Evolutionary conservation across 2,329 filamentous ascomycete species (phyloP), one percentile per base, ranked within the genome.

Genomic region (Fusarium pseudograminearum): DNA sequence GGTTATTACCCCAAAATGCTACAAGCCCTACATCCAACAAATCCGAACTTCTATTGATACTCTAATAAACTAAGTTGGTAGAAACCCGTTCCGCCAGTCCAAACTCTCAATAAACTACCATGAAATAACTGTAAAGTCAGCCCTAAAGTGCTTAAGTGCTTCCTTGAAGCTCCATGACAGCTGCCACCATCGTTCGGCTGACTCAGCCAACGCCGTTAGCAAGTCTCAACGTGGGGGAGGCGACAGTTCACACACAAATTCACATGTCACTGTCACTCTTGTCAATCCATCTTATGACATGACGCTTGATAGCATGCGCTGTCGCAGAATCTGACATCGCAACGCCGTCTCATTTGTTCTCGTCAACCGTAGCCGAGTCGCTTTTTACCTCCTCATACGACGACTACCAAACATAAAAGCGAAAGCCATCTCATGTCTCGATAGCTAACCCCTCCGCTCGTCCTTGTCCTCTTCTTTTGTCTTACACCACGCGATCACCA

Each of bases 211-310:
- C 45, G 41, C 33, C 36, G 28, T 57, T 47, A 30, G 15, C 12
- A 47, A 59, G 33, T 54, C 51, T 26, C 22, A 66, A 63, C 57
- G 64, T 73, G 70, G 70, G 47, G 69, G 20, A 67, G 48, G 45
- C 52, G 42, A 53, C 47, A 47, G n/a, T 61, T 34, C 47, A 38
- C 38, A 64, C 34, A 40, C n/a, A 40, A 40, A 40, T 40, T 40
- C 36, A 34, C 52, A 60, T 71, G 28, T 73, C 70, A 73, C 71
- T 73, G 71, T 63, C 60, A 63, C 45, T 44, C 24, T 72, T 60
- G 64, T 48, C 42, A 18, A 45, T 41, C 18, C 34, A 41, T 46
- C 44, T 46, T 51, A 51, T 58, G 51, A 40, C 52, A 64, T 73
- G 67, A 69, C 65, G 62, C 54, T 45, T 51, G 52, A 26, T 50